Conservation (phyloP, 169 alveolate genomes). For the Cryptosporidium felis region DNA sequence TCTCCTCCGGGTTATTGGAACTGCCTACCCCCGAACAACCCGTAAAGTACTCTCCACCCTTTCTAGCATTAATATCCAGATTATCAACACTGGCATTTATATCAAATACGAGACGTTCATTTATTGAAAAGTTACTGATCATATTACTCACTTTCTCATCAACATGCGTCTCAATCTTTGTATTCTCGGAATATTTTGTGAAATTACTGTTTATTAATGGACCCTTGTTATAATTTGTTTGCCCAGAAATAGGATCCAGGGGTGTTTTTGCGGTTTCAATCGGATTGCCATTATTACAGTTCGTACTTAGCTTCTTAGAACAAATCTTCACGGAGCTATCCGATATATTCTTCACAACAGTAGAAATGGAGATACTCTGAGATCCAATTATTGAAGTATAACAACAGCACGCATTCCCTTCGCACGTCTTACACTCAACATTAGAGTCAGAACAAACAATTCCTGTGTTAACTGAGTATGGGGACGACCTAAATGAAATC, state of each 20-base stretch:
- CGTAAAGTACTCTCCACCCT: background rate
- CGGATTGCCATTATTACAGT: too few species aligned
- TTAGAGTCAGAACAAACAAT: background rate
- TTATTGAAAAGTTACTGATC: background rate
- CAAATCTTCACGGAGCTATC: background rate
- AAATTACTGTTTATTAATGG: too few species aligned
- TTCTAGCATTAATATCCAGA: background rate
- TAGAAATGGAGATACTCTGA: background rate
- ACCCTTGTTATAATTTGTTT: too few species aligned
- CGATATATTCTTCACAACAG: background rate
- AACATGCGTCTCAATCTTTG: background rate
- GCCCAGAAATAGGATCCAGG: too few species aligned
- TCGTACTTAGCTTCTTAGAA: too few species aligned
- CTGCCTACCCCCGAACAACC: background rate
- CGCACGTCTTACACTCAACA: conserved; percentile 31
- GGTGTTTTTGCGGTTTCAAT: too few species aligned
- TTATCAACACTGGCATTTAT: background rate
- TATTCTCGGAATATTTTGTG: too few species aligned
- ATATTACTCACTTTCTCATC: conserved; percentile 19
- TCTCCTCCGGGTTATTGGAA: conserved; percentile 1
- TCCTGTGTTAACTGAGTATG: conserved; percentile 5
- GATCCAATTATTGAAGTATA: conserved; percentile 9
- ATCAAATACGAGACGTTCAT: background rate
- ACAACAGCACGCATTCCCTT: background rate
- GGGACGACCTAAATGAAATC: conserved; percentile 29